These are phyloP conservation scores for Chlamydomonas asymmetrica DNA, from an alignment of 139 green algal species.

Conservation along the genomic window DNA sequence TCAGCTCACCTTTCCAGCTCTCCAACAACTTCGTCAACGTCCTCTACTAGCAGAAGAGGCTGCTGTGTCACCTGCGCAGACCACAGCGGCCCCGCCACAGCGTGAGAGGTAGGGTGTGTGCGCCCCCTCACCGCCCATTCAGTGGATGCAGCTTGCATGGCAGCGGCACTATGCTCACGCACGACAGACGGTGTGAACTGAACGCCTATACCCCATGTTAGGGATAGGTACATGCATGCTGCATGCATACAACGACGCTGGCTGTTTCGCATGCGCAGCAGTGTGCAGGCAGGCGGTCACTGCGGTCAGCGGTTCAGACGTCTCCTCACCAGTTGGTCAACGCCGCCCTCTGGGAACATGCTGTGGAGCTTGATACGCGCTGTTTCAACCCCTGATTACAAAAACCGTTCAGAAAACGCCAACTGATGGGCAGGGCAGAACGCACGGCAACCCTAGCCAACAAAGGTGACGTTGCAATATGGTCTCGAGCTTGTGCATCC, in stretches of 20 bases:
- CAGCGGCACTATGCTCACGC: no score
- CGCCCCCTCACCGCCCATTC: not conserved
- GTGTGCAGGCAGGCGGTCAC: not conserved
- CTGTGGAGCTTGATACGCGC: conserved; percentile 18
- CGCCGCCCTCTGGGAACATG: conserved; percentile 13
- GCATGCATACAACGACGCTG: no score
- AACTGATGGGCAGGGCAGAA: not conserved
- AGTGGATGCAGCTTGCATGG: no score
- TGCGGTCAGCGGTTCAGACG: not conserved
- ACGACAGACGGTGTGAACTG: no score
- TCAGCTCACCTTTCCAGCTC: conserved; percentile 35
- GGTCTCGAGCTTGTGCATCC: no score
- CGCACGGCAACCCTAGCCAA: not conserved
- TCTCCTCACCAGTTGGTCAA: conserved; percentile 17
- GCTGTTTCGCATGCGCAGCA: no score
- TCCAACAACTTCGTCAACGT: conserved; percentile 30
- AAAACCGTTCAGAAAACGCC: not conserved
- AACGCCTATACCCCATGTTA: no score
- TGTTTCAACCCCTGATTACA: conserved; percentile 1
- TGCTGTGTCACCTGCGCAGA: conserved; percentile 23
- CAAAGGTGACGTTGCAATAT: not conserved
- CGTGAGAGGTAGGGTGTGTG: not conserved
- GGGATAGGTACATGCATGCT: no score
- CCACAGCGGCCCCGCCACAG: not conserved
- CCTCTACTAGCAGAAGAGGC: conserved; percentile 40